These are phyloP conservation scores for Purpureocillium takamizusanense DNA, from an alignment of 2,329 filamentous ascomycete species.

Conservation along the genomic window DNA sequence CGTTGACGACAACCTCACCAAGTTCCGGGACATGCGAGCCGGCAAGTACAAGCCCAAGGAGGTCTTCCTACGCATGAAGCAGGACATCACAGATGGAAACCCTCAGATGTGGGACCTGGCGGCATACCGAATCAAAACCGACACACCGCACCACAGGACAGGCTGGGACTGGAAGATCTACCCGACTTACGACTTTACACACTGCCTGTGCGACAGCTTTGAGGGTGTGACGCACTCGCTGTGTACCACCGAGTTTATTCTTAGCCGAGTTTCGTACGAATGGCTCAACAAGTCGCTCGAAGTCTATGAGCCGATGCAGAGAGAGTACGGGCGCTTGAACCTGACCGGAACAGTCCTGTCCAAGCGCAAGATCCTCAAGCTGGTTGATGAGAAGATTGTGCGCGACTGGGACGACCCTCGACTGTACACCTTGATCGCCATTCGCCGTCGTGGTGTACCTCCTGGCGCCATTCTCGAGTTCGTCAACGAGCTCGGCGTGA, in stretches of 20 bases:
- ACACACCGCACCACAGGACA: constrained; percentile 66
- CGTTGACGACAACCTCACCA: constrained; percentile 65
- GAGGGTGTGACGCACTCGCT: constrained; percentile 87
- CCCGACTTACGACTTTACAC: constrained; percentile 88
- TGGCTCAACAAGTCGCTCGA: constrained; percentile 76
- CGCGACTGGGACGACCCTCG: constrained; percentile 87
- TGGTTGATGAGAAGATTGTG: constrained; percentile 71
- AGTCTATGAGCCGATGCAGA: constrained; percentile 88
- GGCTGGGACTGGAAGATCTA: constrained; percentile 85
- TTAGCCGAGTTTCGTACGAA: constrained; percentile 80
- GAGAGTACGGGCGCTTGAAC: constrained; percentile 62
- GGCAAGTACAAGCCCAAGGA: constrained; percentile 81
- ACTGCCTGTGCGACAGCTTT: constrained; percentile 86
- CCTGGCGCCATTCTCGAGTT: constrained; percentile 85
- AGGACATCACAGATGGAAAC: constrained; percentile 73
- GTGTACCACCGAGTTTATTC: constrained; percentile 88
- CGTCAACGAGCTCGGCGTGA: constrained; percentile 84
- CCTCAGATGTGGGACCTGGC: constrained; percentile 96
- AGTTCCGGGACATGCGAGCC: constrained; percentile 86
- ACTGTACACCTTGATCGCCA: constrained; percentile 76
- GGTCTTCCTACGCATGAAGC: constrained; percentile 88
- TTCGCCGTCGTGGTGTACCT: constrained; percentile 77
- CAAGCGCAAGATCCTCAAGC: constrained; percentile 73
- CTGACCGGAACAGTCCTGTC: constrained; percentile 78
- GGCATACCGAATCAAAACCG: constrained; percentile 74